These are phyloP conservation scores for Fraxinus platypoda DNA, from an alignment of 305 asterid species.

Conservation along the genomic window DNA sequence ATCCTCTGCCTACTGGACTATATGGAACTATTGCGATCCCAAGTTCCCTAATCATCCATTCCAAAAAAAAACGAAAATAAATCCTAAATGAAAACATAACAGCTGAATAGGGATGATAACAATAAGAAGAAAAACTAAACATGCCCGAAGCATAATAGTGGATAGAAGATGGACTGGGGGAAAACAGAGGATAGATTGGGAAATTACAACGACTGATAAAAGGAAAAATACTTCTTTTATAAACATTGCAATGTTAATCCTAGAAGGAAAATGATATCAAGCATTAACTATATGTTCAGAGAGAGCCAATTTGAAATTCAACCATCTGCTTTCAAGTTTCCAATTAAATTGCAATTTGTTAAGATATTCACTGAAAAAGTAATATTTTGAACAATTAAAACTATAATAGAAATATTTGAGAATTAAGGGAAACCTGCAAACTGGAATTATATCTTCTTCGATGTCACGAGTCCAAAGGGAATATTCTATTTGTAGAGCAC, in stretches of 20 bases:
- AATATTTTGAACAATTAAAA: not conserved
- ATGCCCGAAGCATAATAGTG: not conserved
- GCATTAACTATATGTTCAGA: not conserved
- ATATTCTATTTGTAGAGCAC: slow-evolving; percentile 62
- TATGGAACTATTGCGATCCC: slow-evolving; percentile 26
- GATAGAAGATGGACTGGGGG: not conserved
- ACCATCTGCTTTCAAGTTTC: not conserved
- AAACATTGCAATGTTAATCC: not conserved
- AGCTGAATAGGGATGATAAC: not conserved
- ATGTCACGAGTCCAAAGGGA: slow-evolving; percentile 65
- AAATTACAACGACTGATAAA: not conserved
- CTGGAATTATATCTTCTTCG: slow-evolving; percentile 55
- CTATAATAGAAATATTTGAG: not conserved
- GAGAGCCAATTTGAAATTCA: not conserved
- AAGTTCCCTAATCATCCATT: slow-evolving; percentile 19
- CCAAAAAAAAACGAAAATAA: not conserved
- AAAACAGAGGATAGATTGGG: not conserved
- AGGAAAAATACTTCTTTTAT: not conserved
- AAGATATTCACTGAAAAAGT: not conserved
- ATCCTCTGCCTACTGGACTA: slow-evolving; percentile 24
- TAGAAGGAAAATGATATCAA: not conserved
- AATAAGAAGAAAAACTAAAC: not conserved
- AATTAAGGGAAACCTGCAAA: slow-evolving; percentile 46
- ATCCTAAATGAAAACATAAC: not conserved
- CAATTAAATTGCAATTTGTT: not conserved